Evolutionary conservation across 345 rosid genomes (phyloP).

Genomic region (Alliaria petiolata): DNA sequence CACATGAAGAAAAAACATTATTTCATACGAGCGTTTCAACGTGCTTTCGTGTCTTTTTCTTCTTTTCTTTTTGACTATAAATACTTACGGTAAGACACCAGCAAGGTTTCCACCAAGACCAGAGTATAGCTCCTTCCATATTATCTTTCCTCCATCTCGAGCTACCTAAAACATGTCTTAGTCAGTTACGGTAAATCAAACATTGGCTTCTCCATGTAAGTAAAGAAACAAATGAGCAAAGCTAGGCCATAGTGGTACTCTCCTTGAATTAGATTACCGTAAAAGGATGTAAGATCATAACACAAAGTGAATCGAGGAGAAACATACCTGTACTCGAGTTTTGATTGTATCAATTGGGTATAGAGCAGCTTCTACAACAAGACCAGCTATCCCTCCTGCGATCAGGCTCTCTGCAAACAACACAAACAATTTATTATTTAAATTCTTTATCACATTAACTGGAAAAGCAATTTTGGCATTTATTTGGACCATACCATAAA

Average conservation of each 20-base stretch:
- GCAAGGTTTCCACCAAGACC: slow-evolving; percentile 85
- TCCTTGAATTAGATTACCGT: too few species aligned
- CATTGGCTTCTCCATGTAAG: background rate
- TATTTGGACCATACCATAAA: slow-evolving; percentile 37
- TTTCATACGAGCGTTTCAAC: background rate
- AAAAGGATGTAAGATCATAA: background rate
- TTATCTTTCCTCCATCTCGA: slow-evolving; percentile 61
- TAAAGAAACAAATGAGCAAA: background rate
- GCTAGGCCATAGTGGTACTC: background rate
- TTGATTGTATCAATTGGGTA: slow-evolving; percentile 90
- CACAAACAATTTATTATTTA: background rate
- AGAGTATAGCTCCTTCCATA: slow-evolving; percentile 70
- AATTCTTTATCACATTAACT: background rate
- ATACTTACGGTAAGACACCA: slow-evolving; percentile 81
- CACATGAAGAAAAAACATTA: background rate
- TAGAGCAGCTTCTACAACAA: slow-evolving; percentile 72
- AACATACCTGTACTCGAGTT: slow-evolving; percentile 71
- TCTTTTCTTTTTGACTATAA: background rate
- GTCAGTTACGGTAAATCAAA: background rate
- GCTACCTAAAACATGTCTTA: slow-evolving; percentile 45
- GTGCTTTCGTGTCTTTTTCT: background rate
- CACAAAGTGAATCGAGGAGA: background rate
- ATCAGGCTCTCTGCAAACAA: slow-evolving; percentile 53
- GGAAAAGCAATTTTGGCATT: background rate
- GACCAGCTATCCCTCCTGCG: slow-evolving; percentile 83